A percentile compares a stretch with the other conserved stretches of the same genome.
phyloP scores from a whole-genome alignment of 768 basidiomycete genomes.

The Pulveroboletus sp. region DNA sequence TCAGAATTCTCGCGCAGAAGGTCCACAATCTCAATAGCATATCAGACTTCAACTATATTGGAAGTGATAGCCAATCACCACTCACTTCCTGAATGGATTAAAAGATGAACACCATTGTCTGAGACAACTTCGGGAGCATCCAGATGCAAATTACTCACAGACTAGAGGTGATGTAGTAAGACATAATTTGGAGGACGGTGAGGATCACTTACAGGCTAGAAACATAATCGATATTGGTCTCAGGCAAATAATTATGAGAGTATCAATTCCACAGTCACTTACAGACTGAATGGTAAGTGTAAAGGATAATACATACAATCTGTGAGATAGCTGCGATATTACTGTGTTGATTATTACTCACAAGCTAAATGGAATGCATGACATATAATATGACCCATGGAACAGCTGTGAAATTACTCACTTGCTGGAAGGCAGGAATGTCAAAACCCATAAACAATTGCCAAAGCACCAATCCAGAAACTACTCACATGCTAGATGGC shows the following conservation, averaged over 20 bases:
- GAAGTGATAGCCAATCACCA: too few species aligned
- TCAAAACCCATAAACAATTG: neutral
- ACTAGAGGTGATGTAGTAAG: neutral
- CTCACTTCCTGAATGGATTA: neutral
- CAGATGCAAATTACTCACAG: neutral
- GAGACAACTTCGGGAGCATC: neutral
- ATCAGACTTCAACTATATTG: neutral
- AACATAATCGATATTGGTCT: neutral
- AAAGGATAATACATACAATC: neutral
- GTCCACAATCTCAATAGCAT: neutral
- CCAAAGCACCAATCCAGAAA: neutral
- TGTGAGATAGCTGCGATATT: neutral
- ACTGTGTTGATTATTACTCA: neutral
- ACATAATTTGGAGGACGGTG: neutral
- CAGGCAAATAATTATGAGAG: neutral
- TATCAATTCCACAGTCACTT: neutral
- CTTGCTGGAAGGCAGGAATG: too few species aligned
- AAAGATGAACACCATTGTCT: neutral
- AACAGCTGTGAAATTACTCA: neutral
- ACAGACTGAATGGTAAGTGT: neutral
- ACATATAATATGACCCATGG: neutral
- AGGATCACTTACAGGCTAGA: neutral
- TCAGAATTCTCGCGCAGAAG: neutral
- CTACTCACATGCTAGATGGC: neutral
- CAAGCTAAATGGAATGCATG: neutral